These are phyloP conservation scores for Hypsizygus marmoreus DNA, from an alignment of 768 basidiomycete genomes.

Conservation along the genomic window DNA sequence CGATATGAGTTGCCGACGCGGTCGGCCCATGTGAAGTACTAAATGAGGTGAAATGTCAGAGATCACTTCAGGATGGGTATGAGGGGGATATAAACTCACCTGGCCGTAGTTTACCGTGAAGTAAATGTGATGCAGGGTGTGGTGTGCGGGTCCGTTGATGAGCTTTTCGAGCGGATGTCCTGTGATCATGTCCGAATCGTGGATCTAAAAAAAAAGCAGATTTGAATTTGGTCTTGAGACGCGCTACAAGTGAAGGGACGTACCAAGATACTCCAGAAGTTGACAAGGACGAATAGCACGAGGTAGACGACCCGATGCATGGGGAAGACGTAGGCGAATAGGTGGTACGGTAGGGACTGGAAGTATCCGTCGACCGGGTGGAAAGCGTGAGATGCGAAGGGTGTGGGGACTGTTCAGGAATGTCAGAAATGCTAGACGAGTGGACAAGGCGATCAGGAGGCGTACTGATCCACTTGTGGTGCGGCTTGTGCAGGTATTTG, in stretches of 20 bases:
- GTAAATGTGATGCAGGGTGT: constrained; percentile 95
- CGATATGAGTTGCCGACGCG: constrained; percentile 83
- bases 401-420: constrained; percentile 77
- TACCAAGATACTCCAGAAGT: constrained; percentile 92
- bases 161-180: constrained; percentile 83
- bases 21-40: constrained; percentile 99
- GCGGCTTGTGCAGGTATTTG: constrained; percentile 93
- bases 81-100: constrained; percentile 44
- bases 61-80: neutral
- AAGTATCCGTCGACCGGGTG: constrained; percentile 93
- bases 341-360: constrained; percentile 94
- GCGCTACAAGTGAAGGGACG: constrained; percentile 27
- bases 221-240: neutral
- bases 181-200: constrained; percentile 98
- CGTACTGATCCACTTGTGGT: constrained; percentile 98
- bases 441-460: constrained; percentile 18
- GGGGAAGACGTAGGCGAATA: constrained; percentile 90
- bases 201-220: constrained; percentile 60
- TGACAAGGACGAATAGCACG: constrained; percentile 85
- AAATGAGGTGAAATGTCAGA: constrained; percentile 20
- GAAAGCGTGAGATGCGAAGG: constrained; percentile 97
- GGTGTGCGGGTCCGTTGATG: constrained; percentile 98
- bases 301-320: constrained; percentile 85
- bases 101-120: constrained; percentile 97
- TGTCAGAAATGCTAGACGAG: constrained; percentile 7